These are phyloP conservation scores for Scleroderma citrinum DNA, from an alignment of 768 basidiomycete species.

Conservation along the genomic window DNA sequence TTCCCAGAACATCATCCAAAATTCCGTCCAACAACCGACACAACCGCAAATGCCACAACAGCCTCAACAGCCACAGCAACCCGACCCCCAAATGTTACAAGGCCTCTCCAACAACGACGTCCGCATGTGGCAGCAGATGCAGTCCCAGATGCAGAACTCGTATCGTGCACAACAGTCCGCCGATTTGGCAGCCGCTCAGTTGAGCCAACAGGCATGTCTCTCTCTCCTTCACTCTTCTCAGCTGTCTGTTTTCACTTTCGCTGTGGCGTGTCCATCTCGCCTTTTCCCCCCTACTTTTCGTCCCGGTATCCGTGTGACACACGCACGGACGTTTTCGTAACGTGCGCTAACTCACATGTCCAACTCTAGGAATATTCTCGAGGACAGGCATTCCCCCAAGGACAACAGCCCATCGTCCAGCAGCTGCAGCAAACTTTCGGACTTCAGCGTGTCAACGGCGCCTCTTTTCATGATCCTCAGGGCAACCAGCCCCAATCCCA, in stretches of 20 bases:
- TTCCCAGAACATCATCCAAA: conserved; percentile 41
- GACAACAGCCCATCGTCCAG: conserved; percentile 32
- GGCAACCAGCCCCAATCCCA: conserved; percentile 22
- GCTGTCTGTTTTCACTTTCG: background rate
- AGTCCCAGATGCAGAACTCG: conserved; percentile 37
- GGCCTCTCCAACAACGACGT: conserved; percentile 43
- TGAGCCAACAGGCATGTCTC: conserved; percentile 44
- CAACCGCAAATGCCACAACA: conserved; percentile 40
- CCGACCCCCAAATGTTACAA: conserved; percentile 33
- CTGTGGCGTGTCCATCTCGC: background rate
- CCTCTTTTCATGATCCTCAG: conserved; percentile 34
- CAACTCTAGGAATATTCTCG: conserved; percentile 44
- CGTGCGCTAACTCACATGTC: conserved; percentile 20
- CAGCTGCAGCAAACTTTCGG: conserved; percentile 42
- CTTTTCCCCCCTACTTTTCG: conserved; percentile 4
- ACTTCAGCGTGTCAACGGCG: conserved; percentile 34
- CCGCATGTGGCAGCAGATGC: conserved; percentile 54
- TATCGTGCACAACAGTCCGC: conserved; percentile 38
- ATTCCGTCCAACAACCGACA: conserved; percentile 34
- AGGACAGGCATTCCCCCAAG: conserved; percentile 36
- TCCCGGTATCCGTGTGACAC: background rate
- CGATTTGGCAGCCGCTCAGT: conserved; percentile 35
- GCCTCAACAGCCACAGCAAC: conserved; percentile 38
- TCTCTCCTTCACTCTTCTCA: too few species aligned
- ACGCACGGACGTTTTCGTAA: background rate